A percentile compares a stretch with the other conserved stretches of the same genome.
These are phyloP conservation scores for Gossypium ekmanianum DNA, from an alignment of 345 rosid species.

Conservation along the genomic window DNA sequence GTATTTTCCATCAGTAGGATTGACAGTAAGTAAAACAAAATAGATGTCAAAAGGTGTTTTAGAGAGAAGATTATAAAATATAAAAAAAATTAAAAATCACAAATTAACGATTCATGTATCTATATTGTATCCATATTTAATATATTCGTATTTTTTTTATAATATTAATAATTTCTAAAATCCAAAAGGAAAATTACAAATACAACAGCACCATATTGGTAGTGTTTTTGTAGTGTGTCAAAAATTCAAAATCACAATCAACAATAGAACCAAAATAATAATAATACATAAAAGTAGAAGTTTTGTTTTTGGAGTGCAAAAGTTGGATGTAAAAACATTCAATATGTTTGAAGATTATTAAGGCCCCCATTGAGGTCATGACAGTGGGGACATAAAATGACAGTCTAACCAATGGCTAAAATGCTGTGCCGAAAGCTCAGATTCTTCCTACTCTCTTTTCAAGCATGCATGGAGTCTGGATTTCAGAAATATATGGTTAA, in stretches of 20 bases:
- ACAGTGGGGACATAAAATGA: constrained; percentile 1
- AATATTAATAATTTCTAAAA: background rate
- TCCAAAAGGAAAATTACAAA: constrained; percentile 17
- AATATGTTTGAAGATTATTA: background rate
- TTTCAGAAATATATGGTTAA: too few relatives aligned
- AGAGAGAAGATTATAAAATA: constrained; percentile 14
- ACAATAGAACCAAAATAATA: too few relatives aligned
- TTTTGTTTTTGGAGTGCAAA: background rate
- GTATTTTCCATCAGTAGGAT: background rate
- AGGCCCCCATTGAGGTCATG: background rate
- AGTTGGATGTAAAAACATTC: constrained; percentile 7
- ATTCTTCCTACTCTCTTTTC: constrained; percentile 1
- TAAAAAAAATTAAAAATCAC: background rate
- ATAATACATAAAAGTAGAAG: background rate
- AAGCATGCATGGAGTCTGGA: background rate
- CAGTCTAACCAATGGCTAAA: background rate
- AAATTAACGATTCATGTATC: too few relatives aligned
- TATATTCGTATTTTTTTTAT: background rate
- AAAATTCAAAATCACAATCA: constrained; percentile 8
- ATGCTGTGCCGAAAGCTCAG: constrained; percentile 7
- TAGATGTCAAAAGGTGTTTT: constrained; percentile 21
- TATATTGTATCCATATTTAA: too few relatives aligned
- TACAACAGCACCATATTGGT: background rate
- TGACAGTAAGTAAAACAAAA: constrained; percentile 25
- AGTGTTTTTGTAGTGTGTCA: background rate